These are phyloP conservation scores for Gomphus sp. DNA, from an alignment of 1,284 basidiomycete genomes.

Conservation along the genomic window DNA sequence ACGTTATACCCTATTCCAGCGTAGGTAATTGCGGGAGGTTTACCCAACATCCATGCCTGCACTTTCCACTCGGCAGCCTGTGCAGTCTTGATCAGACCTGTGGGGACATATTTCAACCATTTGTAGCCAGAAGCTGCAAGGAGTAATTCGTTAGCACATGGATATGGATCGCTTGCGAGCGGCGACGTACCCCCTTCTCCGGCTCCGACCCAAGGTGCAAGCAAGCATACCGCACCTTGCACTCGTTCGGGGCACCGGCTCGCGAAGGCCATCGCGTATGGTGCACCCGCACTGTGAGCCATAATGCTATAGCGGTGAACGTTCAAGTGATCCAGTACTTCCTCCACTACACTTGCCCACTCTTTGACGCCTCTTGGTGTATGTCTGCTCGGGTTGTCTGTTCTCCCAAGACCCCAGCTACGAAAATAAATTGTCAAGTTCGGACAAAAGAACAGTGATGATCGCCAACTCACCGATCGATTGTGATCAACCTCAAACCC, in stretches of 20 bases:
- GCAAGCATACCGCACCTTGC: slow-evolving; percentile 76
- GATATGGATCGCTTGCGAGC: background rate
- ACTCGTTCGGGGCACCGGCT: slow-evolving; percentile 68
- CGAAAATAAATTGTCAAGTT: slow-evolving; percentile 12
- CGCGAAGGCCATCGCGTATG: slow-evolving; percentile 87
- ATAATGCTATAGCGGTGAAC: slow-evolving; percentile 81
- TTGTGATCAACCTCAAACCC: slow-evolving; percentile 83
- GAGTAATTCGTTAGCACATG: slow-evolving; percentile 7
- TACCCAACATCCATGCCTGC: slow-evolving; percentile 93
- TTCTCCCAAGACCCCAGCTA: slow-evolving; percentile 91
- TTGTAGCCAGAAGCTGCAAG: slow-evolving; percentile 65
- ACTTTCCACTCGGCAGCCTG: slow-evolving; percentile 97
- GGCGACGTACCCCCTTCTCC: slow-evolving; percentile 67
- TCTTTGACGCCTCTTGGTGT: slow-evolving; percentile 71
- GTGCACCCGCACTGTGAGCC: slow-evolving; percentile 95
- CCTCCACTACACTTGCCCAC: slow-evolving; percentile 86
- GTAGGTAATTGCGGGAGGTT: slow-evolving; percentile 75
- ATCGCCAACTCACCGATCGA: slow-evolving; percentile 62
- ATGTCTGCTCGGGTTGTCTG: slow-evolving; percentile 59
- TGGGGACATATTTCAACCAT: slow-evolving; percentile 95
- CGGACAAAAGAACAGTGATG: slow-evolving; percentile 1
- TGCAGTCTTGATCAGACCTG: slow-evolving; percentile 86
- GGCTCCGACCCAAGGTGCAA: slow-evolving; percentile 95
- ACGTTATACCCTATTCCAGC: slow-evolving; percentile 72
- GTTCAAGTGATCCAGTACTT: slow-evolving; percentile 75